phyloP scores from a whole-genome alignment of 2,329 filamentous ascomycete species.

The Neofusicoccum ribis region DNA sequence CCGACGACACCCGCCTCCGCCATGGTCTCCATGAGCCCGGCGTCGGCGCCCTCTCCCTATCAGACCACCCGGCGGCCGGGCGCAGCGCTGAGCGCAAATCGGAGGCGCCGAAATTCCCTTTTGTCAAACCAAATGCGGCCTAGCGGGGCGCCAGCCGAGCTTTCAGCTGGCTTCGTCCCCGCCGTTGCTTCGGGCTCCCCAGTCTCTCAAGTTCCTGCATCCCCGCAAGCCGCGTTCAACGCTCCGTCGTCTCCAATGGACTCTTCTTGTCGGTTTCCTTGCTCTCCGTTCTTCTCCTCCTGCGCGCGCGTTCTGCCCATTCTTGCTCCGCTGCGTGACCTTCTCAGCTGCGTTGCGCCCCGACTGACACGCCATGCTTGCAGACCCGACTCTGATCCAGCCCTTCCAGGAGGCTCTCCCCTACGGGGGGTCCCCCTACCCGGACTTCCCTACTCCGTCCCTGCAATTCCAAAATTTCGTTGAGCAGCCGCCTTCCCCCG shows the following conservation, averaged over 20 bases:
- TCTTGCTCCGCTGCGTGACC: neutral
- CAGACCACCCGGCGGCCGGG: constrained; percentile 24
- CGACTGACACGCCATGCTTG: constrained; percentile 3
- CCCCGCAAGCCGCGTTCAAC: constrained; percentile 25
- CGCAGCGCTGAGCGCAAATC: constrained; percentile 6
- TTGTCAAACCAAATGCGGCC: constrained; percentile 31
- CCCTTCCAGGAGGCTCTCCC: constrained; percentile 45
- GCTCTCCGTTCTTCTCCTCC: constrained; percentile 23
- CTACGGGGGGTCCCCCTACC: constrained; percentile 44
- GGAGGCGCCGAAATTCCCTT: constrained; percentile 27
- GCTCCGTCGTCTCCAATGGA: constrained; percentile 26
- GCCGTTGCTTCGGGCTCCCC: constrained; percentile 24
- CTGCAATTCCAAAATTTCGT: constrained; percentile 41
- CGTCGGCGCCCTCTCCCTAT: constrained; percentile 14
- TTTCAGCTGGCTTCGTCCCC: constrained; percentile 22
- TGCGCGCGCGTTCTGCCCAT: neutral
- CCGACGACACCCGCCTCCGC: constrained; percentile 41
- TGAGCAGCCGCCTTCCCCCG: constrained; percentile 61
- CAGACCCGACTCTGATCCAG: constrained; percentile 62
- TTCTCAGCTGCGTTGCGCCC: constrained; percentile 2
- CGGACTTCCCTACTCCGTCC: constrained; percentile 42
- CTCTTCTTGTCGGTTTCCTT: constrained; percentile 45
- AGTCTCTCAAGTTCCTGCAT: constrained; percentile 22
- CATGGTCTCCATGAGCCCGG: constrained; percentile 32
- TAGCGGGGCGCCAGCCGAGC: constrained; percentile 20